Percentiles rank a stretch among this genome's conserved stretches.
Conservation (phyloP, 2,329 filamentous ascomycete species). For the Cucurbitaria berberidis region DNA sequence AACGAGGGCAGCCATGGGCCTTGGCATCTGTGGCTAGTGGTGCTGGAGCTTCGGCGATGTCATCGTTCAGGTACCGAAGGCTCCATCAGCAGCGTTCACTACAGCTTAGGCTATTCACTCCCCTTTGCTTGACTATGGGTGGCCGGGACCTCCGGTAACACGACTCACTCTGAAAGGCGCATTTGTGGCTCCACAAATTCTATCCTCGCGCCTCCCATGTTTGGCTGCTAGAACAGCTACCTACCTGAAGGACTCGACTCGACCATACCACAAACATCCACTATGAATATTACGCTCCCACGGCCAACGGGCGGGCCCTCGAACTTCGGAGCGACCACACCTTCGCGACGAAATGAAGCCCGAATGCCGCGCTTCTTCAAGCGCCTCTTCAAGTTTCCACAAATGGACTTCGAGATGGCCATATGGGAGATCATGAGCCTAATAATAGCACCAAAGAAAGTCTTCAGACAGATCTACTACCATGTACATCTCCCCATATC, state of each 20-base stretch:
- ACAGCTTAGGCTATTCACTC: not conserved
- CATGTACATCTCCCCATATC: conserved; percentile 56
- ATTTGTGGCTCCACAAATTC: not conserved
- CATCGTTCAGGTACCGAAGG: conserved; percentile 25
- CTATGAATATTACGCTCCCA: conserved; percentile 66
- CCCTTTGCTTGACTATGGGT: conserved; percentile 7
- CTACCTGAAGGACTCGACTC: not conserved
- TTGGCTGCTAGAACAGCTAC: not conserved
- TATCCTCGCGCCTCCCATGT: not conserved
- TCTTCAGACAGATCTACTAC: conserved; percentile 74
- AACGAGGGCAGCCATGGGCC: conserved; percentile 4
- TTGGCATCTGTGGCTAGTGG: conserved; percentile 15
- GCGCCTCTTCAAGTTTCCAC: conserved; percentile 72
- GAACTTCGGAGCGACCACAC: conserved; percentile 59
- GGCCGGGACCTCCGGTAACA: conserved; percentile 10
- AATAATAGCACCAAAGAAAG: conserved; percentile 72
- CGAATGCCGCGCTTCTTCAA: conserved; percentile 72
- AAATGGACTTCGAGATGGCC: conserved; percentile 77
- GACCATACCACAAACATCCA: conserved; percentile 5
- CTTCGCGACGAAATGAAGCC: conserved; percentile 58
- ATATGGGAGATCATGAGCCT: conserved; percentile 75
- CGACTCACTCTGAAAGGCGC: not conserved
- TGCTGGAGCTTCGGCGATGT: conserved; percentile 23
- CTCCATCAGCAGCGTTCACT: conserved; percentile 4
- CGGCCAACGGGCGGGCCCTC: conserved; percentile 62